Evolutionary conservation across 2,329 filamentous ascomycete species (phyloP).

Genomic region (Nemania bipapillata): DNA sequence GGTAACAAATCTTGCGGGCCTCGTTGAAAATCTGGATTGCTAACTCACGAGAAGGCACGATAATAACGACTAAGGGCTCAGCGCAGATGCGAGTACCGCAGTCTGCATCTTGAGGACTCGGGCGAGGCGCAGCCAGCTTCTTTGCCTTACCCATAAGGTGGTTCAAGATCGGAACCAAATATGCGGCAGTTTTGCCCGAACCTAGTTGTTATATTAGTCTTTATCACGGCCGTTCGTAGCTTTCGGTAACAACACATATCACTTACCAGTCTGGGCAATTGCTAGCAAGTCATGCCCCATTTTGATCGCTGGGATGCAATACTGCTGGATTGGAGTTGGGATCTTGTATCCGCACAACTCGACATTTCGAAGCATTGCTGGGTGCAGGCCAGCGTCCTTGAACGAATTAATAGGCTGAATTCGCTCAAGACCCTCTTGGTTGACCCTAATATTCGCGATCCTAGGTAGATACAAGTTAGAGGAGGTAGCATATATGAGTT

Average conservation of each 20-base stretch:
- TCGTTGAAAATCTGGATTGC: constrained; percentile 96
- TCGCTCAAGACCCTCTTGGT: constrained; percentile 66
- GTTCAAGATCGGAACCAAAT: constrained; percentile 87
- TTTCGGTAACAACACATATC: not conserved
- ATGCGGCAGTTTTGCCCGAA: constrained; percentile 95
- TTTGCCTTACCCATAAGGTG: constrained; percentile 96
- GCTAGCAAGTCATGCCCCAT: constrained; percentile 84
- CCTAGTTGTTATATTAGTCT: constrained; percentile 62
- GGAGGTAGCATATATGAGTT: not conserved
- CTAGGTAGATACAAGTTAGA: constrained; percentile 55
- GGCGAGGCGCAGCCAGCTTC: constrained; percentile 81
- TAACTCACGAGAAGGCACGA: constrained; percentile 88
- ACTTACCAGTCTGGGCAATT: constrained; percentile 89
- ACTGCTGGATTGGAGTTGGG: constrained; percentile 89
- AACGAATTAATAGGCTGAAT: constrained; percentile 69
- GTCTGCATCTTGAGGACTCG: constrained; percentile 66
- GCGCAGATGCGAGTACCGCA: constrained; percentile 67
- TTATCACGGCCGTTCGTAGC: not conserved
- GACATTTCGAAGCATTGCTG: constrained; percentile 82
- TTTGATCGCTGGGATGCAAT: constrained; percentile 81
- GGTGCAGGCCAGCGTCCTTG: constrained; percentile 82
- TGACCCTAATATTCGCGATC: constrained; percentile 65
- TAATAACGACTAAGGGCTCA: constrained; percentile 86
- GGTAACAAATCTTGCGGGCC: constrained; percentile 89
- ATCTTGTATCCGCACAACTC: constrained; percentile 73